Evolutionary conservation across 2,329 filamentous ascomycete species (phyloP).

Genomic region (Acephala macrosclerotiorum): DNA sequence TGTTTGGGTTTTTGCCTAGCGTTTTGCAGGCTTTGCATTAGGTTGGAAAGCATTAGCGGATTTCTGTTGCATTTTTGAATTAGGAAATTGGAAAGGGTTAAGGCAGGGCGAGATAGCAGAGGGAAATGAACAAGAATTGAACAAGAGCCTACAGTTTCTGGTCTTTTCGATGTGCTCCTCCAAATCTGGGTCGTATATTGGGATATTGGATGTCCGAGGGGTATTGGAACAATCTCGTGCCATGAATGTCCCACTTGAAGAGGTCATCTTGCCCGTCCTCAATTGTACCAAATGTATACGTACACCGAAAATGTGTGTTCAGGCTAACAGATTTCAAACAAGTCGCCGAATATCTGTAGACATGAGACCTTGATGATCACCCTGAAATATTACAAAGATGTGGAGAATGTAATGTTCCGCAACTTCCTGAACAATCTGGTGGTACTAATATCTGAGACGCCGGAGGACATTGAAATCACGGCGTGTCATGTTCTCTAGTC

Average conservation of each 20-base stretch:
- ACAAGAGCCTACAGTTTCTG: not conserved
- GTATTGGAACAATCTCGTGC: not conserved
- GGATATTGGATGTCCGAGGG: not conserved
- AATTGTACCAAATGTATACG: too few species aligned
- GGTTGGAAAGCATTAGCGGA: not conserved
- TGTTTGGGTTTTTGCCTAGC: not conserved
- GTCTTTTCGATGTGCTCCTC: not conserved
- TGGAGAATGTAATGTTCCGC: too few species aligned
- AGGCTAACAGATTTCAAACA: too few species aligned
- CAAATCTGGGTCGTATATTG: not conserved
- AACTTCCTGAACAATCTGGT: too few species aligned
- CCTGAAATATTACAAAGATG: too few species aligned
- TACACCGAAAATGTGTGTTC: too few species aligned
- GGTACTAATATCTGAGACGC: not conserved
- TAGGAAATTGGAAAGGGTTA: not conserved
- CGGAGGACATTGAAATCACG: not conserved
- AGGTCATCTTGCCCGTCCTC: too few species aligned
- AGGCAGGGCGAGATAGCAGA: not conserved
- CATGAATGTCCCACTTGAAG: too few species aligned
- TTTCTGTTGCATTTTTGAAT: not conserved
- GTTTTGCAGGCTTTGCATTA: constrained; percentile 5
- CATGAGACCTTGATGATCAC: too few species aligned
- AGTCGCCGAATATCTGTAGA: too few species aligned
- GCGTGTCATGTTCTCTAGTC: not conserved
- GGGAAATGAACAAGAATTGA: not conserved